Base-by-base conservation (phyloP, 805 yeast genomes). In the Candida dajiaensis region DNA sequence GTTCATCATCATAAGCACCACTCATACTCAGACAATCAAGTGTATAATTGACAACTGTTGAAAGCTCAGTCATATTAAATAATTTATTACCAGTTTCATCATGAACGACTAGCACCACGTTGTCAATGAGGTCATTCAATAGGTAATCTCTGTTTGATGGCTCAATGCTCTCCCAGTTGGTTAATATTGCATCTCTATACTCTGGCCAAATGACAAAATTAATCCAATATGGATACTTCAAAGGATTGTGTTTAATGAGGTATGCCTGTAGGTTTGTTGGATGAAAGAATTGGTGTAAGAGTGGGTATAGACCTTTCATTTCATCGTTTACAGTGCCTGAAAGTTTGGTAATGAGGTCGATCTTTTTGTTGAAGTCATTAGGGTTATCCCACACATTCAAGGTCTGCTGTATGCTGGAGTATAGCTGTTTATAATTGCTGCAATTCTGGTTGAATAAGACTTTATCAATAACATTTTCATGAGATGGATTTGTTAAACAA, bases 121-220 rank as follows among this genome's bases (percentile, higher is more conserved):
- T 49, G n/a, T 42, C 46, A 44, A 49, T 38, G 8, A 49, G 23
- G 13, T 49, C 44, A 13, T 45, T 44, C 41, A 45, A 49, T 31
- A 40, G 46, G 6, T 25, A 10, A 35, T 40, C 45, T 13, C 43
- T 48, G 6, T 20, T 25, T 6, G 7, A 13, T 23, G 29, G 40
- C 20, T 44, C 37, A 16, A 45, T 12, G 20, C 46, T 46, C n/a
- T 49, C 33, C n/a, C 45, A 29, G 38, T 49, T 45, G 11, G 44
- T 16, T 4, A 49, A 33, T 18, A 49, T 16, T 12, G 38, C 21
- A 25, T 49, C 51, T 16, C 51, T 21, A 43, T 45, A 45, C 20
- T 49, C 51, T 19, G 51, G 51, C 51, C 51, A 49, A 3, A 49
- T 49, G 10, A 49, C 39, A n/a, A 49, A 49, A 35, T 49, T 49